A percentile compares a stretch with the other conserved stretches of the same genome.
Conservation (phyloP, 2,329 filamentous ascomycete genomes). For the Diaporthe sp. region DNA sequence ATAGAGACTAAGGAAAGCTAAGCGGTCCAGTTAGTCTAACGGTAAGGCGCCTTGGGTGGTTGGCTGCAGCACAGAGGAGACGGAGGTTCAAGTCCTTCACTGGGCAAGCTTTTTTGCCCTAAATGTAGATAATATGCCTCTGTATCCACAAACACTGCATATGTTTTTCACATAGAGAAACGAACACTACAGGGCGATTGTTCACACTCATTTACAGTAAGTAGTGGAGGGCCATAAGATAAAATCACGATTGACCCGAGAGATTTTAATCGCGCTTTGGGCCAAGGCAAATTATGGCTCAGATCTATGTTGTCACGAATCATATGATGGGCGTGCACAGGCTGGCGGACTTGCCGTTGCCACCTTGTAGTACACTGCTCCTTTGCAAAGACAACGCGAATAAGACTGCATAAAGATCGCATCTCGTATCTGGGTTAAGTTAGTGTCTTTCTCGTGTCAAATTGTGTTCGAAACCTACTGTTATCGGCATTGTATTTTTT, state of each 20-base stretch:
- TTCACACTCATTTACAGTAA: too few relatives aligned
- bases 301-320: not conserved
- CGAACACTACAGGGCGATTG: too few relatives aligned
- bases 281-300: not conserved
- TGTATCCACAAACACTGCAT: not conserved
- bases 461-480: too few relatives aligned
- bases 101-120: not conserved
- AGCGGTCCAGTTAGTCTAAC: constrained; percentile 10
- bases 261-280: not conserved
- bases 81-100: not conserved
- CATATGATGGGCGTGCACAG: not conserved
- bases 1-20: not conserved
- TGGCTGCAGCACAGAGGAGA: constrained; percentile 16
- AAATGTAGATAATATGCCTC: not conserved
- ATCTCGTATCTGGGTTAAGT: not conserved
- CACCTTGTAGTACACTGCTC: not conserved
- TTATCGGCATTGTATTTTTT: too few relatives aligned
- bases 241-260: not conserved
- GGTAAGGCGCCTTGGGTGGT: constrained; percentile 8
- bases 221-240: accelerated
- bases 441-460: not conserved
- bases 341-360: not conserved
- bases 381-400: not conserved
- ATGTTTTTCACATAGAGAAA: not conserved
- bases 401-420: not conserved